Conservation (phyloP, 345 rosid genomes). For the Kandelia obovata region DNA sequence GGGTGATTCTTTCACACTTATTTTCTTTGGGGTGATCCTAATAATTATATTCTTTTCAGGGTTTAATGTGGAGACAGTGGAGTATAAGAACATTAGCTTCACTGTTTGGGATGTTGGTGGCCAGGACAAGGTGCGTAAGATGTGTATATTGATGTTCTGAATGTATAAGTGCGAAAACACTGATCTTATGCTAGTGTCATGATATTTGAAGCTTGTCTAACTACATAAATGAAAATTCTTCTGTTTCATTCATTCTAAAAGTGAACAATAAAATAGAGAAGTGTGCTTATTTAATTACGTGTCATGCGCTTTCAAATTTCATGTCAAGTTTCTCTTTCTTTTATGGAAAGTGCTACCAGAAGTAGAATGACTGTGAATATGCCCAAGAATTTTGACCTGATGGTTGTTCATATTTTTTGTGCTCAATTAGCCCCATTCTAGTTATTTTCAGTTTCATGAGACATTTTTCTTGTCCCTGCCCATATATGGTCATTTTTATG, state of each 20-base stretch:
- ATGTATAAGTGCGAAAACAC: no score
- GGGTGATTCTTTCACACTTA: no score
- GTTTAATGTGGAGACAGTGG: slow-evolving; percentile 81
- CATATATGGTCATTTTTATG: no score
- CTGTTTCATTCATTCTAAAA: background rate
- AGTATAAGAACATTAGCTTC: slow-evolving; percentile 83
- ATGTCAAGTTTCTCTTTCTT: no score
- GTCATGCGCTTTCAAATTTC: no score
- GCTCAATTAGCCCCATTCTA: no score
- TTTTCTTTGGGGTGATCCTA: no score
- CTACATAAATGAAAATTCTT: background rate
- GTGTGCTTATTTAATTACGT: no score
- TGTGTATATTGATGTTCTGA: no score
- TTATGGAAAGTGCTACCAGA: no score
- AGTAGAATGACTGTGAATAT: background rate
- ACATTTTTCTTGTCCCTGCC: background rate
- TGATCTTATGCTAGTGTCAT: background rate
- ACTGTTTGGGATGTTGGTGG: slow-evolving; percentile 94
- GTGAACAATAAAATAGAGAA: no score
- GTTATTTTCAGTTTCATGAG: background rate
- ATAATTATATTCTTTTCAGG: slow-evolving; percentile 30
- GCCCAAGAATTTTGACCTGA: background rate
- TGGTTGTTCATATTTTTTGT: no score
- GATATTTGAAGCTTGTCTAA: background rate
- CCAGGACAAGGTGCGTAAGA: slow-evolving; percentile 67